Percentiles rank a stretch among this genome's conserved stretches.
phyloP scores from a whole-genome alignment of 805 yeast genomes.

The Candida khao-thaluensis region DNA sequence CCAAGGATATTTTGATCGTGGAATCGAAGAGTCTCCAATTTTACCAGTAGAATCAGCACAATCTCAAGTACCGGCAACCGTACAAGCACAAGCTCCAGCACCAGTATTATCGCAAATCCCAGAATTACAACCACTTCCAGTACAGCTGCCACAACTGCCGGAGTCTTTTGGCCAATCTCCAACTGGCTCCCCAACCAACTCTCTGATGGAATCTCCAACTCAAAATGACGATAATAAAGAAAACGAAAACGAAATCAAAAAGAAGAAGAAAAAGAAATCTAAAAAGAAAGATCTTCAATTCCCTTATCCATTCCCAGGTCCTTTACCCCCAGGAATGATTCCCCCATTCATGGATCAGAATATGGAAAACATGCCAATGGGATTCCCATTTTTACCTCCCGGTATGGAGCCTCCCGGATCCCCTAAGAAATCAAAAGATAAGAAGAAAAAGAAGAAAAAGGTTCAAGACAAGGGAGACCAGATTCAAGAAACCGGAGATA shows the following conservation, averaged over 20 bases:
- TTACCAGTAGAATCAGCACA: background rate
- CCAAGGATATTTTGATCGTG: conserved; percentile 22
- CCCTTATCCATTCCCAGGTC: conserved; percentile 15
- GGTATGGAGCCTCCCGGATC: conserved; percentile 19
- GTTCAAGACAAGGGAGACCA: conserved; percentile 8
- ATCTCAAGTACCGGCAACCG: background rate
- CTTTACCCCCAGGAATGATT: conserved; percentile 16
- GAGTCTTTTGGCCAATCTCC: background rate
- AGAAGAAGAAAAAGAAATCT: conserved; percentile 17
- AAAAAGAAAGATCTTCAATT: conserved; percentile 9
- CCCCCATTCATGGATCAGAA: conserved; percentile 12
- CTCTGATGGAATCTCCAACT: conserved; percentile 3
- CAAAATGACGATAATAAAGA: conserved; percentile 14
- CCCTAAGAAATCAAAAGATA: conserved; percentile 18
- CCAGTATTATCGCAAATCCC: background rate
- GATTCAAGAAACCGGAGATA: no score
- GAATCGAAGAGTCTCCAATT: background rate
- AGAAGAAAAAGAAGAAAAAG: conserved; percentile 19
- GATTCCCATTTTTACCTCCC: conserved; percentile 15
- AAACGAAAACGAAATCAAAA: conserved; percentile 14
- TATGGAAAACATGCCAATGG: conserved; percentile 13
- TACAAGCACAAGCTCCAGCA: no score
- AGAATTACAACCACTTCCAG: background rate
- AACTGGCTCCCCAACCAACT: background rate
- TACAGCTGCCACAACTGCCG: background rate